Conservation (phyloP, 108 stramenopile species). For the Nitzschia palea region DNA sequence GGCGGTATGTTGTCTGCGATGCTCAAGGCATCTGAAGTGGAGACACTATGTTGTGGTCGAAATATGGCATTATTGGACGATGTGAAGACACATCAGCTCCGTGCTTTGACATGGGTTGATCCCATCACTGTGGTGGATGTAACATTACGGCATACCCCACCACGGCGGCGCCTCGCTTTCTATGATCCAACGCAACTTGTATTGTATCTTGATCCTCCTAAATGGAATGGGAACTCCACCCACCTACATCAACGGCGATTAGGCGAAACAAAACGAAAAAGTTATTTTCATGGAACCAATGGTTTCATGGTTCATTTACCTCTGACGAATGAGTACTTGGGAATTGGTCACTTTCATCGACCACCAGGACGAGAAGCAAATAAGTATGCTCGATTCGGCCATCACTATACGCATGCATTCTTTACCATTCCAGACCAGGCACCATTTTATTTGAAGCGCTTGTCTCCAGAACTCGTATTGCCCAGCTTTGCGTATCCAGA, state of each 20-base stretch:
- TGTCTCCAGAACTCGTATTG: conserved; percentile 76
- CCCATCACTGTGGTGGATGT: conserved; percentile 79
- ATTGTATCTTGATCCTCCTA: no score
- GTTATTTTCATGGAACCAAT: conserved; percentile 84
- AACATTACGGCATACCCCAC: conserved; percentile 15
- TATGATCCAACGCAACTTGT: no score
- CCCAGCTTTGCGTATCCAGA: conserved; percentile 27
- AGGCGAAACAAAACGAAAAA: no score
- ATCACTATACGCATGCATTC: conserved; percentile 82
- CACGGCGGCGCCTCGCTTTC: no score
- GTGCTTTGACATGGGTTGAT: conserved; percentile 84
- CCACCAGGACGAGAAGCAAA: conserved; percentile 64
- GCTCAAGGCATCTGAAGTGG: conserved; percentile 73
- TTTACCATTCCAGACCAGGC: conserved; percentile 39
- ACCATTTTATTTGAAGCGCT: conserved; percentile 51
- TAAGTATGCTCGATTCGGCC: conserved; percentile 79
- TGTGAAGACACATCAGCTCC: conserved; percentile 36
- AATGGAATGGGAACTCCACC: no score
- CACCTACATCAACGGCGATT: conserved; percentile 2
- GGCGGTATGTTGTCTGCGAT: conserved; percentile 34
- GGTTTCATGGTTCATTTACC: conserved; percentile 77
- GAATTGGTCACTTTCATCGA: conserved; percentile 87
- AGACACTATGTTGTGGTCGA: conserved; percentile 79
- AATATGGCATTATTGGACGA: conserved; percentile 81
- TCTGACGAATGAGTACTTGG: conserved; percentile 61